phyloP scores from a whole-genome alignment of 2,329 filamentous ascomycete genomes.

The Scedosporium minutisporum region DNA sequence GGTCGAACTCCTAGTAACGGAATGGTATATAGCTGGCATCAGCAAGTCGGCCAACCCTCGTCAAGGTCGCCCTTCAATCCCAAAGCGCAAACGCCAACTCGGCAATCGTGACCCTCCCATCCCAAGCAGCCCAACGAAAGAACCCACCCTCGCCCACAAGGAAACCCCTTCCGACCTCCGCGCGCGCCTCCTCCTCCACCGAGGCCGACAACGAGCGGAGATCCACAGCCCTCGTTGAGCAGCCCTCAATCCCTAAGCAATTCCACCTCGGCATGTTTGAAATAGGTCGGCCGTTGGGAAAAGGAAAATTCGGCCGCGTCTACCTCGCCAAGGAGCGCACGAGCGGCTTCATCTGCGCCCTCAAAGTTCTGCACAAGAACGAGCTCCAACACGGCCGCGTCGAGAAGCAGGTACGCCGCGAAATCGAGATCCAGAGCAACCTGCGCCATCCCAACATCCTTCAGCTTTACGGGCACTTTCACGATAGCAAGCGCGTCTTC shows the following conservation, averaged over 20 bases:
- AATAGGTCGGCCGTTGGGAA: slow-evolving; percentile 75
- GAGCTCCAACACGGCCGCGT: slow-evolving; percentile 69
- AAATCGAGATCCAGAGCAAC: slow-evolving; percentile 86
- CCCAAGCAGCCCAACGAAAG: slow-evolving; percentile 26
- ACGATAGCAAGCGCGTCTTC: slow-evolving; percentile 81
- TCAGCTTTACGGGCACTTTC: slow-evolving; percentile 77
- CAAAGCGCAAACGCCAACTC: slow-evolving; percentile 59
- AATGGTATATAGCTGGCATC: not conserved
- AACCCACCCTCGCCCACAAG: slow-evolving; percentile 40
- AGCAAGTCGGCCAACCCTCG: slow-evolving; percentile 65
- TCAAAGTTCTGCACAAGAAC: slow-evolving; percentile 79
- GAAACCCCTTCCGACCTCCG: slow-evolving; percentile 33
- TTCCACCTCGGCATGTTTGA: slow-evolving; percentile 93
- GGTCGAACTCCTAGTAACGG: not conserved
- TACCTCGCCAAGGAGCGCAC: slow-evolving; percentile 74
- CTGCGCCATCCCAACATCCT: slow-evolving; percentile 79
- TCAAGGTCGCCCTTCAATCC: slow-evolving; percentile 77
- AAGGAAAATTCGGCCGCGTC: slow-evolving; percentile 80
- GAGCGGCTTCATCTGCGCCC: slow-evolving; percentile 72
- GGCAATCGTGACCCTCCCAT: slow-evolving; percentile 51
- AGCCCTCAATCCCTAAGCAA: slow-evolving; percentile 48
- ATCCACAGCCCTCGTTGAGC: slow-evolving; percentile 43
- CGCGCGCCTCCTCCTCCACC: slow-evolving; percentile 27
- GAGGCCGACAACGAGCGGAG: slow-evolving; percentile 44
- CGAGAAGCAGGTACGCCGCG: slow-evolving; percentile 77